Percentiles rank a stretch among this genome's conserved stretches.
Evolutionary conservation across 495 filamentous ascomycete species (phyloP).

Genomic region (Trichoderma asperelloides): DNA sequence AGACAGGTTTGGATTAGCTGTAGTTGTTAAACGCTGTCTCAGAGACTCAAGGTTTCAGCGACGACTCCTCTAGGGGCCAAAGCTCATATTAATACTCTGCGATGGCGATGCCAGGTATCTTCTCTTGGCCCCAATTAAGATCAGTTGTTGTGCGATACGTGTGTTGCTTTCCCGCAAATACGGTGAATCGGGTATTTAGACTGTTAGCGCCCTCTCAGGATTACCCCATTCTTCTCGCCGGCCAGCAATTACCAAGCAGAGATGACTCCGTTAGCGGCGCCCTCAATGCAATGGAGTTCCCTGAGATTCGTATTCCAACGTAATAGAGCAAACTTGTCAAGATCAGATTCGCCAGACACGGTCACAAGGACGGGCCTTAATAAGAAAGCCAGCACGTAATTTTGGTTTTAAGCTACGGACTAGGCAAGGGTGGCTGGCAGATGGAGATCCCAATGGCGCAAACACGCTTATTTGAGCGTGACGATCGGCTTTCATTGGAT

Average conservation of each 20-base stretch:
- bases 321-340: background rate
- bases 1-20: background rate
- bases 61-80: background rate
- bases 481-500: background rate
- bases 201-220: background rate
- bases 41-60: background rate
- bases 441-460: background rate
- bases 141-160: background rate
- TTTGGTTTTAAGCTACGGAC: background rate
- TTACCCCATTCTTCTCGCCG: conserved; percentile 1
- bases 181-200: background rate
- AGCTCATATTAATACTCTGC: background rate
- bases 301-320: background rate
- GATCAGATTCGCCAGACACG: background rate
- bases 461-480: background rate
- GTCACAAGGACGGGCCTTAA: conserved; percentile 2
- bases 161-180: background rate
- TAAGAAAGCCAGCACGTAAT: background rate
- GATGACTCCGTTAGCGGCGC: background rate
- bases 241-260: background rate
- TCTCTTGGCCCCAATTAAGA: background rate
- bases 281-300: background rate
- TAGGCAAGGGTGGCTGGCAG: background rate
- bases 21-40: background rate
- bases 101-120: background rate